Evolutionary conservation across 805 yeast genomes (phyloP), one percentile per base, ranked within the genome.

Genomic region (Metschnikowia cubensis): DNA sequence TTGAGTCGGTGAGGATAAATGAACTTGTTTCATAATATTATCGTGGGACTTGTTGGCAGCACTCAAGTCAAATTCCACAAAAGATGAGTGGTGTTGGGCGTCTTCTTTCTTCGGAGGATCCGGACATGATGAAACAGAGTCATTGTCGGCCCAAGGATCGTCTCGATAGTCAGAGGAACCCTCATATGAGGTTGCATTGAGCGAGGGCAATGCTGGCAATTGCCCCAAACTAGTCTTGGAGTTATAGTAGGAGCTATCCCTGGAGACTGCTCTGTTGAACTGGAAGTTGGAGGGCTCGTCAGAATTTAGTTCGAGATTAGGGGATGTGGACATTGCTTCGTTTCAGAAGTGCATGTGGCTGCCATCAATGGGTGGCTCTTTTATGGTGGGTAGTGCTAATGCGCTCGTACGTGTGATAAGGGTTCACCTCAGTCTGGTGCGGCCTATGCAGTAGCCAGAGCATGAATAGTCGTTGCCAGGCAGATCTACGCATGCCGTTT

Each of bases 61-160:
- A 29, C 64, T 61, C 41, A 67, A 56, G 52, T 68, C 66, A 49
- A 68, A 68, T 41, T 68, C 73, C 6, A 68, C 65, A 45, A 47
- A 42, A 2, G 38, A 21, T 35, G 36, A 40, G 34, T 21, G 42
- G 21, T 22, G 32, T n/a, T 35, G 29, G 22, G 15, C 25, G 11
- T 42, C 36, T 11, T 20, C 37, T 5, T 33, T 21, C 14, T 18
- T 42, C 29, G 13, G 18, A 14, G 15, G 37, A 33, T 42, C 37
- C 36, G 35, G 36, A 21, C 17, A 32, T 21, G 45, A 42, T 14
- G 29, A 21, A 14, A 13, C 37, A 8, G 45, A 42, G 15, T 42
- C 45, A 8, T 20, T n/a, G 15, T 34, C 45, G 4, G 20, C 45
- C 36, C 14, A 42, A 4, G 45, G 34, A 8, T 21, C 37, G n/a